Percentiles rank a stretch among this genome's conserved stretches.
phyloP scores from a whole-genome alignment of 257 asterid genomes.

The Plantago elongata region DNA sequence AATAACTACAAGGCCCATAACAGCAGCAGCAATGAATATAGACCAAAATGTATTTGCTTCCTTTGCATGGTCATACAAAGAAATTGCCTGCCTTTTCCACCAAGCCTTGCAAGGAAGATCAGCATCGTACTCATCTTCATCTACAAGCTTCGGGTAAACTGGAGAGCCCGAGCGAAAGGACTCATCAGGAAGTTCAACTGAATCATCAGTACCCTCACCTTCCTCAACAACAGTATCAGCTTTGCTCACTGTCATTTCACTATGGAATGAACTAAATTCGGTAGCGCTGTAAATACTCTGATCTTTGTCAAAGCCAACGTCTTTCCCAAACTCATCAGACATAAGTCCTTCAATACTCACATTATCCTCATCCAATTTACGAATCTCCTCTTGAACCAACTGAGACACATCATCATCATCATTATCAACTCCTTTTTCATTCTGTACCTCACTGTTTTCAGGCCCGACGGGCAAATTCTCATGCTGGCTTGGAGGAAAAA shows the following conservation, averaged over 20 bases:
- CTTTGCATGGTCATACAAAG: conserved; percentile 65
- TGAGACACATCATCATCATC: conserved; percentile 21
- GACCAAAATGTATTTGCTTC: conserved; percentile 87
- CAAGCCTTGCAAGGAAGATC: conserved; percentile 83
- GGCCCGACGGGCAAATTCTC: conserved; percentile 58
- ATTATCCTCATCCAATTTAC: conserved; percentile 27
- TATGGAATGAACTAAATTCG: conserved; percentile 35
- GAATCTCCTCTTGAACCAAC: conserved; percentile 26
- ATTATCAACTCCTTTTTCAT: conserved; percentile 32
- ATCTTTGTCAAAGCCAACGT: conserved; percentile 28
- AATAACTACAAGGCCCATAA: conserved; percentile 78
- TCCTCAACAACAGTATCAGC: conserved; percentile 35
- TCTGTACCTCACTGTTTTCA: conserved; percentile 25
- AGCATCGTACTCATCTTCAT: conserved; percentile 35
- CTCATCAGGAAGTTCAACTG: conserved; percentile 26
- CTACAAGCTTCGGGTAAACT: conserved; percentile 28
- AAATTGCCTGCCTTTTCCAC: conserved; percentile 78
- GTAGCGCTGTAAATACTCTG: conserved; percentile 32
- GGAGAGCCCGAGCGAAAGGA: conserved; percentile 30
- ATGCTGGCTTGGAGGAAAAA: conserved; percentile 74
- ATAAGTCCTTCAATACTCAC: conserved; percentile 21
- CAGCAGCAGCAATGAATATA: conserved; percentile 74
- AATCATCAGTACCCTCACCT: conserved; percentile 27
- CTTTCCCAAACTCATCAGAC: conserved; percentile 25
- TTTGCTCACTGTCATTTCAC: conserved; percentile 31